A percentile compares a stretch with the other conserved stretches of the same genome.
These are phyloP conservation scores for Entoloma clypeatum DNA, from an alignment of 1,284 basidiomycete genomes.

Conservation along the genomic window DNA sequence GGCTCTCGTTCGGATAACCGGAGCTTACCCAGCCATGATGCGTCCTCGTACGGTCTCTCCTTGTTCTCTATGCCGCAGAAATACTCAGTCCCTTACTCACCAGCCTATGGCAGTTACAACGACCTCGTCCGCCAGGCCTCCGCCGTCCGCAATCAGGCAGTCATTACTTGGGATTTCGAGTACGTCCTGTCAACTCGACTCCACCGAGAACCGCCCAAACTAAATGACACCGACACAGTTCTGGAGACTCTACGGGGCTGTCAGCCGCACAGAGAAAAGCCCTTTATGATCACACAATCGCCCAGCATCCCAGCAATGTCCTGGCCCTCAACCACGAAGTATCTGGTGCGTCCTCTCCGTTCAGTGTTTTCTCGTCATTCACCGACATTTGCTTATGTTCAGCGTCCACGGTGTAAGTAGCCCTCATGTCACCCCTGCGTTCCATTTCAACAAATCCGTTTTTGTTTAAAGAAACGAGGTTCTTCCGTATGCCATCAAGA, in stretches of 20 bases:
- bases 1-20: constrained; percentile 27
- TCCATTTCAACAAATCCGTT: too few relatives aligned
- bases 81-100: not conserved
- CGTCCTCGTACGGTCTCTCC: constrained; percentile 27
- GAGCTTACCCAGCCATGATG: constrained; percentile 28
- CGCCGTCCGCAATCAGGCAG: constrained; percentile 20
- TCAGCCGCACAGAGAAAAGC: constrained; percentile 11
- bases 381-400: not conserved
- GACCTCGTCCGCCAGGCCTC: constrained; percentile 24
- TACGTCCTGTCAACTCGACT: constrained; percentile 8
- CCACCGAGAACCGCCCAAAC: too few relatives aligned
- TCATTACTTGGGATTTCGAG: constrained; percentile 29
- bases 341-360: constrained; percentile 24
- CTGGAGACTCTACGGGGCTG: constrained; percentile 29
- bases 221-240: too few relatives aligned
- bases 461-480: constrained; percentile 25
- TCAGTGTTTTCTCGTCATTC: not conserved
- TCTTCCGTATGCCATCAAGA: constrained; percentile 31
- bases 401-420: constrained; percentile 37
- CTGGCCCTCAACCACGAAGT: constrained; percentile 45
- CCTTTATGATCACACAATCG: constrained; percentile 18
- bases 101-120: constrained; percentile 30
- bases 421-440: too few relatives aligned
- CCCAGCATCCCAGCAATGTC: constrained; percentile 33
- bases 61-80: not conserved